Evolutionary conservation across 1,284 basidiomycete species (phyloP), one percentile per base, ranked within the genome.

Genomic region (Phellinidium pouzarii): DNA sequence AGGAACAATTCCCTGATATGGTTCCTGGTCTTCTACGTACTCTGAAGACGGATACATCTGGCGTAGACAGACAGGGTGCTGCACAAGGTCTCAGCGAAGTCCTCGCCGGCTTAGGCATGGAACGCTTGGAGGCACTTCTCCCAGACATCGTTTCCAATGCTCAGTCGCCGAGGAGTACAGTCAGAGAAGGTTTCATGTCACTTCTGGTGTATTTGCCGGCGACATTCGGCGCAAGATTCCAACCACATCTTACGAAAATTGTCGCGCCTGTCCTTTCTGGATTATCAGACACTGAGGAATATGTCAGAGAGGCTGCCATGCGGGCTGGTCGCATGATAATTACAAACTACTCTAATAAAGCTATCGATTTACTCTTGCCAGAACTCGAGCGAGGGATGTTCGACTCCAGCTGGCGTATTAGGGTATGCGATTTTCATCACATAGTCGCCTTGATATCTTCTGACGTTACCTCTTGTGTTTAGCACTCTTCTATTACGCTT

Each of bases 241-340:
- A 94, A 56, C 95, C 94, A 3, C 94, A 99, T 68, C 75, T 99
- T 14, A 89, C 91, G 5, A 91, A 94, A 66, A 96, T 99, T 64
- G 91, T 99, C 48, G 76, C 87, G 7, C 96, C 95, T 0, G 96
- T 99, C 62, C 77, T 99, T 45, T 84, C 82, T 54, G 96, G 96
- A 62, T 73, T 99, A 38, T 90, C 95, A 0, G 96, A 99, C 67
- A 77, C 85, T 3, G 94, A 95, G 60, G 96, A 99, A 71, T 93
- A 88, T 63, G 91, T 94, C 4, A 79, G 94, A 43, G 93, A 97
- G 59, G 94, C 95, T 12, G 94, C 95, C 3, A 97, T 99, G 94
- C 83, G 92, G 36, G 95, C 96, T n/a, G 95, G 95, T 58, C 81
- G 95, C 60, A 99, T 99, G 94, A 89, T 99, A 61, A 92, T 99